Evolutionary conservation across 495 filamentous ascomycete genomes (phyloP), one percentile per base, ranked within the genome.

Genomic region (Penicillium cataractarum): DNA sequence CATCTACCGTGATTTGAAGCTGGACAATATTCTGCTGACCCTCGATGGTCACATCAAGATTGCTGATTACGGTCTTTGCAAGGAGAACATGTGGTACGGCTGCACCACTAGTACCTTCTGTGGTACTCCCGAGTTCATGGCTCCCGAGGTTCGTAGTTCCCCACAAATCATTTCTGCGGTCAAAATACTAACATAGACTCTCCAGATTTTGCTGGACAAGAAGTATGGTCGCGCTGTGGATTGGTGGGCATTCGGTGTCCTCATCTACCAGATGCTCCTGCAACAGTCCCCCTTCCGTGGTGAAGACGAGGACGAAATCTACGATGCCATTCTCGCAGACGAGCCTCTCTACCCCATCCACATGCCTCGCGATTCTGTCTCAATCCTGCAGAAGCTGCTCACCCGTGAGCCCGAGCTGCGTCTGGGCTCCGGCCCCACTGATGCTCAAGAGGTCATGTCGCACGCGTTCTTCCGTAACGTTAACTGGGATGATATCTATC

Each of bases 241-340:
- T 75, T 99, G 95, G 95, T 99, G 95, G 95, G 95, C 95, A n/a
- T 99, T 99, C 75, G 95, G 95, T 69, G 95, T 99, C 35, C 82
- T 99, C 62, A 99, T 99, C 64, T 99, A 99, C 76, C 95, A 99
- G 80, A 99, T 99, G 95, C 88, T 99, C 46, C 87, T 99, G 42
- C 95, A 99, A 71, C 95, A 99, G 72, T 97, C 93, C 26, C 95
- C 95, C 4, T 99, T 99, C 90, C 90, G 95, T 71, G 95, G 95
- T 70, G 95, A 99, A 73, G 95, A 99, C 71, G 95, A 99, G 72
- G 95, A 99, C 77, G 95, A 99, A 78, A 99, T 99, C 64, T 99
- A 99, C 84, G 95, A 99, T 70, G 94, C 95, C 48, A 98, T 99
- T 76, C 88, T 99, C 58, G 92, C 96, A 1, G 95, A 99, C 70